phyloP scores from a whole-genome alignment of 805 yeast species.

The Candida vaughaniae region DNA sequence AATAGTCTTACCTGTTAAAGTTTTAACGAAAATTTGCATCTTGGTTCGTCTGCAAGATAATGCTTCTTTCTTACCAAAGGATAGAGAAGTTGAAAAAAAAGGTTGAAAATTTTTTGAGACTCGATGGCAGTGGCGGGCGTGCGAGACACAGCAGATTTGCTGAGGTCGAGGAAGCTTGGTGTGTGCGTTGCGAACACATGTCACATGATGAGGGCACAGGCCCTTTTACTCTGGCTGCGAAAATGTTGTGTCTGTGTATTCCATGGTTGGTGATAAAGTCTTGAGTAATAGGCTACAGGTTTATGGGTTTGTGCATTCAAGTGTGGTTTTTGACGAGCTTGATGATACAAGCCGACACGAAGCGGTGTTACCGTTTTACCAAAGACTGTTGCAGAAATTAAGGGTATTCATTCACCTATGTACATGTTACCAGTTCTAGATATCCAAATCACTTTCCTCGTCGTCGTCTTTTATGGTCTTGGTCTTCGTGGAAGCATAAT shows the following conservation, averaged over 20 bases:
- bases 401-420: no score
- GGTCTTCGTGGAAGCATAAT: constrained; percentile 3
- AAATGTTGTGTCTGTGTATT: not conserved
- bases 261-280: constrained; percentile 9
- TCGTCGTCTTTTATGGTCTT: constrained; percentile 9
- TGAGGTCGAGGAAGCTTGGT: no score
- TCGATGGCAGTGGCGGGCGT: not conserved
- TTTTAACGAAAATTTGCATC: constrained; percentile 98
- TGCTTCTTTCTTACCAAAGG: constrained; percentile 50
- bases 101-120: constrained; percentile 1
- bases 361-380: no score
- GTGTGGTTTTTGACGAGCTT: not conserved
- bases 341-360: no score
- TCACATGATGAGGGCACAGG: no score
- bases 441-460: constrained; percentile 14
- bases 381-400: no score
- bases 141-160: no score
- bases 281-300: constrained; percentile 1
- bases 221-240: not conserved
- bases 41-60: constrained; percentile 31
- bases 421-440: constrained; percentile 2
- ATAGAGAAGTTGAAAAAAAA: constrained; percentile 8
- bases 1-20: constrained; percentile 99
- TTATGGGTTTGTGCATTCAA: constrained; percentile 1
- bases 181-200: no score